Percentiles rank a stretch among this genome's conserved stretches.
These are phyloP conservation scores for Hamamelis virginiana DNA, from an alignment of 164 flowering plant genomes.

Conservation along the genomic window DNA sequence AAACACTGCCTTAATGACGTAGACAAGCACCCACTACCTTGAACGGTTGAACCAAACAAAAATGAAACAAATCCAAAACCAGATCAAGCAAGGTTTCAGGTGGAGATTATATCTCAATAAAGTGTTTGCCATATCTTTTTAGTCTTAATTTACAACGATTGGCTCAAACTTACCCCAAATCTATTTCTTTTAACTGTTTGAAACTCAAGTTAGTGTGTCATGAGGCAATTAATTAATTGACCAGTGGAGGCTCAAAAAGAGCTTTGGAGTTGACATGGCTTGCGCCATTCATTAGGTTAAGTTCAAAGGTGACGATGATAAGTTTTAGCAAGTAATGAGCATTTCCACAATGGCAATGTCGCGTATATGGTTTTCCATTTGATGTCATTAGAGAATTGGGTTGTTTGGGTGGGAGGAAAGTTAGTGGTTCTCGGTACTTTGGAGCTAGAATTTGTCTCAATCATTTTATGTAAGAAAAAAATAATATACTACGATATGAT, in stretches of 20 bases:
- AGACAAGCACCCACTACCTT: too few relatives aligned
- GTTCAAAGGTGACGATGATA: constrained; percentile 19
- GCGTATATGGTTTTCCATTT: not conserved
- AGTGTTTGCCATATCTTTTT: too few relatives aligned
- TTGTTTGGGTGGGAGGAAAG: not conserved
- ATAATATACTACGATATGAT: constrained; percentile 3
- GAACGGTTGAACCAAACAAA: too few relatives aligned
- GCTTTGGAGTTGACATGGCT: constrained; percentile 12
- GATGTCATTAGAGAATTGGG: constrained; percentile 16
- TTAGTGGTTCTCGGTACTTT: constrained; percentile 15
- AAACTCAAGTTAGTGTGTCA: too few relatives aligned
- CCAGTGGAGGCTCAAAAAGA: constrained; percentile 23
- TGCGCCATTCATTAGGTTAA: constrained; percentile 12
- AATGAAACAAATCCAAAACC: too few relatives aligned
- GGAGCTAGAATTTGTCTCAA: constrained; percentile 7
- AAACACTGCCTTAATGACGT: too few relatives aligned
- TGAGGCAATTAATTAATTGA: not conserved
- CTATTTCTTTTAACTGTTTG: too few relatives aligned
- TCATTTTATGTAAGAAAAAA: constrained; percentile 1
- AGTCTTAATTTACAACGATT: too few relatives aligned
- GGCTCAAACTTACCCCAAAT: too few relatives aligned
- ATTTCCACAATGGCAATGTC: constrained; percentile 1
- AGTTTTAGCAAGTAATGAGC: not conserved
- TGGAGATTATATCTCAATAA: too few relatives aligned
- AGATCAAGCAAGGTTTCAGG: too few relatives aligned